Percentiles rank a stretch among this genome's conserved stretches.
These are phyloP conservation scores for Petunia hybrid DNA, from an alignment of 305 asterid species.

Conservation along the genomic window DNA sequence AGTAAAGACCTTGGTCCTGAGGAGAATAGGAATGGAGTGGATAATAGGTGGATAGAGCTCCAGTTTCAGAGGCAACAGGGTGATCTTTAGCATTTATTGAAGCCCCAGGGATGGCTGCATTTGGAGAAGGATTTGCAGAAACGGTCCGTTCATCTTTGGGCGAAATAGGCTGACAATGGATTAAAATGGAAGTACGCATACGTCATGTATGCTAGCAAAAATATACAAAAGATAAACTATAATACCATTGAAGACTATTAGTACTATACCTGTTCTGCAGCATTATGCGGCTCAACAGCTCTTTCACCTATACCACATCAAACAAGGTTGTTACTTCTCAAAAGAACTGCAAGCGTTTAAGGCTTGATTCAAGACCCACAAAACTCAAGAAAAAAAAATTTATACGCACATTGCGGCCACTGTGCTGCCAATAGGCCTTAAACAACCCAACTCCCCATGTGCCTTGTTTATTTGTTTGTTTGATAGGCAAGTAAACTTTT, in stretches of 20 bases:
- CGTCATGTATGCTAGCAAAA: slow-evolving; percentile 44
- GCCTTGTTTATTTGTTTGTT: background rate
- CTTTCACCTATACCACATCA: slow-evolving; percentile 65
- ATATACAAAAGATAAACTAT: slow-evolving; percentile 31
- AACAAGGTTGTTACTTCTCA: slow-evolving; percentile 39
- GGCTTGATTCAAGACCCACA: background rate
- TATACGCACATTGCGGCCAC: background rate
- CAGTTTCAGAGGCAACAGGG: slow-evolving; percentile 67
- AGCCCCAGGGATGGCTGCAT: slow-evolving; percentile 70
- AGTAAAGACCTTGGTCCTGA: slow-evolving; percentile 76
- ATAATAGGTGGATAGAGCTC: slow-evolving; percentile 52
- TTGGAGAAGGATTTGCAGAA: slow-evolving; percentile 74
- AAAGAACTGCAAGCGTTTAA: slow-evolving; percentile 20
- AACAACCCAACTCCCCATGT: background rate
- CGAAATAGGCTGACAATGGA: slow-evolving; percentile 67
- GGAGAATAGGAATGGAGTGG: slow-evolving; percentile 67
- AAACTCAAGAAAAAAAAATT: background rate
- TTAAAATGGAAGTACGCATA: slow-evolving; percentile 46
- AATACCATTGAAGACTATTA: slow-evolving; percentile 22
- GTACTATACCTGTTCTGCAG: slow-evolving; percentile 78
- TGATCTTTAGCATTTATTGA: slow-evolving; percentile 66
- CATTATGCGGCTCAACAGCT: slow-evolving; percentile 70
- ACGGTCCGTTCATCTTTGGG: slow-evolving; percentile 86
- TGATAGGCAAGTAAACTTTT: background rate
- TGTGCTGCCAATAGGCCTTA: background rate